Evolutionary conservation across 78 protist species (phyloP), one percentile per base, ranked within the genome.

Genomic region (Thecamonas trahens): DNA sequence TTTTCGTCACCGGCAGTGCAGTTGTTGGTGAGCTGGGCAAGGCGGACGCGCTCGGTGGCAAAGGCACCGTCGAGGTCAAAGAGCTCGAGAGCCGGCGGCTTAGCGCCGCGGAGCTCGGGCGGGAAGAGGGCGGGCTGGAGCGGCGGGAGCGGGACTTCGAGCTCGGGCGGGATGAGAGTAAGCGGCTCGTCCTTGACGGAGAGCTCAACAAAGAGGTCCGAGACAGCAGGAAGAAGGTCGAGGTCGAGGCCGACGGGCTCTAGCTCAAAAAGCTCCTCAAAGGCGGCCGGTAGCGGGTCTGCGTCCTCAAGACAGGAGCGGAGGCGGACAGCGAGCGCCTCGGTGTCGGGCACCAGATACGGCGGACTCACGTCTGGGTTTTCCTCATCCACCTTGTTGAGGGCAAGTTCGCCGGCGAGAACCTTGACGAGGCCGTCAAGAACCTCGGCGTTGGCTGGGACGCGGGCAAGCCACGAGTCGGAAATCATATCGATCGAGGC

Each of bases 31-130:
- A n/a, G n/a, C n/a, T n/a, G n/a, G n/a, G n/a, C n/a, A n/a, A 81
- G 58, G 2, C 86, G 80, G 32, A 61, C 83, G 22, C 49, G 62
- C 72, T 79, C 86, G 1, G 88, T 59, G 17, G 94, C 89, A 54
- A 86, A 90, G 31, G 79, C 76, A 0, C 70, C 89, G 68, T 90
- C 94, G 57, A 90, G 78, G 53, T 90, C 94, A 69, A 83, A 90
- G 34, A 85, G 54, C 45, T 90, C 94, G 28, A 90, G 81, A 0
- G 89, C 78, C 11, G 92, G 92, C 6, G 78, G 82, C 1, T 81
- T 67, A 13, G 72, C 75, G 58, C 83, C 91, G n/a, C 80, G 42
- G 40, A 77, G 55, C 15, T 67, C 52, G 7, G 91, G 91, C 28
- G 83, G 83, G 52, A 83, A 86, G 32, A 80, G 73, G 1, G 88